These are phyloP conservation scores for Vitis vinifera DNA, from an alignment of 164 flowering plant species.

Conservation along the genomic window ASM3070453v1 NC_081822.1:22745001-22745500, in stretches of 20 bases:
- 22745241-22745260: neutral
- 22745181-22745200: slow-evolving; percentile 32
- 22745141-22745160: neutral
- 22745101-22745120: slow-evolving; percentile 6
- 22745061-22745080: slow-evolving; percentile 21
- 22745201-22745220: slow-evolving; percentile 25
- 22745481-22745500: slow-evolving; percentile 5
- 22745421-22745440: slow-evolving; percentile 19
- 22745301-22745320: slow-evolving; percentile 37
- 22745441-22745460: slow-evolving; percentile 27
- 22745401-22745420: slow-evolving; percentile 16
- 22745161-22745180: slow-evolving; percentile 5
- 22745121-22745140: slow-evolving; percentile 20
- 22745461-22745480: neutral
- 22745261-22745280: slow-evolving; percentile 19
- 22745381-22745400: slow-evolving; percentile 22
- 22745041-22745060: slow-evolving; percentile 17
- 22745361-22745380: slow-evolving; percentile 18
- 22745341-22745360: slow-evolving; percentile 13
- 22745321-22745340: slow-evolving; percentile 10
- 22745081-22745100: slow-evolving; percentile 16
- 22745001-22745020: slow-evolving; percentile 8
- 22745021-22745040: neutral
- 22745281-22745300: slow-evolving; percentile 16
- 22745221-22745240: neutral